phyloP scores from a whole-genome alignment of 1,139 yeast species.

The Blastobotrys illinoisensis region DNA sequence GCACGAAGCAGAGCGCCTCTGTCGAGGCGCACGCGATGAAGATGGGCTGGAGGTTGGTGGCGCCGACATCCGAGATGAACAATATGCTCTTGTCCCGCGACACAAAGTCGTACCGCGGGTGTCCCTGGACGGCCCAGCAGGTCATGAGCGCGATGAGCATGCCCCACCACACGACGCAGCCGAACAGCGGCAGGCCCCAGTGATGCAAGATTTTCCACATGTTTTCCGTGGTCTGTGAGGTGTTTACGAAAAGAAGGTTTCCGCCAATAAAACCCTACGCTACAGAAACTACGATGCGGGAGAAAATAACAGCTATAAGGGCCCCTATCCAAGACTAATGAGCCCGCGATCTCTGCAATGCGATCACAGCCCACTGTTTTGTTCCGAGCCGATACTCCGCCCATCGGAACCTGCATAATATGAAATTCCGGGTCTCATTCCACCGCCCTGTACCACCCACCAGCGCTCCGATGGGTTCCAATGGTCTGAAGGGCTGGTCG shows the following conservation, averaged over 20 bases:
- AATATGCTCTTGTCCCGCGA: constrained; percentile 48
- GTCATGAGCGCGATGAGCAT: constrained; percentile 67
- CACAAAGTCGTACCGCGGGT: constrained; percentile 62
- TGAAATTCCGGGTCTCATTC: neutral
- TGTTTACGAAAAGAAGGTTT: neutral
- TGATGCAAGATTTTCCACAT: constrained; percentile 20
- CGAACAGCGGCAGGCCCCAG: constrained; percentile 50
- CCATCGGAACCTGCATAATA: neutral
- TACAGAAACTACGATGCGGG: neutral
- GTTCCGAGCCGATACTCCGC: neutral
- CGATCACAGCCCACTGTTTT: neutral
- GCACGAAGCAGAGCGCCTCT: constrained; percentile 71
- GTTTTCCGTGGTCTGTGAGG: neutral
- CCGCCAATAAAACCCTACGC: neutral
- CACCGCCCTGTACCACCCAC: too few relatives aligned
- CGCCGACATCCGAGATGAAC: constrained; percentile 80
- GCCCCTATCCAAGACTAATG: too few relatives aligned
- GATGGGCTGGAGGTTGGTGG: constrained; percentile 75
- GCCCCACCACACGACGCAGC: constrained; percentile 65
- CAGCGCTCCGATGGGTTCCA: too few relatives aligned
- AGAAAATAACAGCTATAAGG: too few relatives aligned
- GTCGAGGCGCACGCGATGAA: constrained; percentile 75
- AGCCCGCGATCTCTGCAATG: neutral
- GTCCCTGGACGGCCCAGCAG: constrained; percentile 76
- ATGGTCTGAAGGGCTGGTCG: too few relatives aligned